A percentile compares a stretch with the other conserved stretches of the same genome.
Conservation (phyloP, 371 early-diverging fungal species). For the Homolaphlyctis polyrhiza region DNA sequence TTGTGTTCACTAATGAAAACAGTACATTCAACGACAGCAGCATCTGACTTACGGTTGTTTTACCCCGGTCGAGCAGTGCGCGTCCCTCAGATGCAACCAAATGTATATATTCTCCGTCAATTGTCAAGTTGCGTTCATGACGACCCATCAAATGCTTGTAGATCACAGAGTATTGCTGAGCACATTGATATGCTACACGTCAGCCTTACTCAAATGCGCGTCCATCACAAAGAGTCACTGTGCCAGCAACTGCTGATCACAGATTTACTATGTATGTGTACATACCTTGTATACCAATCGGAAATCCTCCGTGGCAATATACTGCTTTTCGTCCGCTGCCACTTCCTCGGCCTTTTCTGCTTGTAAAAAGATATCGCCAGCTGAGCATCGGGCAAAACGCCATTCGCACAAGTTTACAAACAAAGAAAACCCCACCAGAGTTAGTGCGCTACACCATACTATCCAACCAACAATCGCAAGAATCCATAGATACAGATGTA, state of each 20-base stretch:
- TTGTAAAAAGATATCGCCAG: conserved; percentile 49
- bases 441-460: too few relatives aligned
- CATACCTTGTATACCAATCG: conserved; percentile 37
- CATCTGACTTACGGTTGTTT: conserved; percentile 28
- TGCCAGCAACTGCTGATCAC: too few relatives aligned
- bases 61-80: conserved; percentile 74
- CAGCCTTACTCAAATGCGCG: too few relatives aligned
- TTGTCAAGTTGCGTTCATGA: conserved; percentile 79
- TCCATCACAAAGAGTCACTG: too few relatives aligned
- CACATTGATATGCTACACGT: not conserved
- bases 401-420: conserved; percentile 3
- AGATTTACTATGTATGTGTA: not conserved
- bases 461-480: too few relatives aligned
- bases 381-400: conserved; percentile 10
- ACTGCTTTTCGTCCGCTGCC: conserved; percentile 16
- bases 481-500: too few relatives aligned
- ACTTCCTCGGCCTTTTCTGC: conserved; percentile 29
- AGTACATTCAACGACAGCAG: not conserved
- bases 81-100: conserved; percentile 82
- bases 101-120: conserved; percentile 91
- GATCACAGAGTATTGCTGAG: conserved; percentile 62
- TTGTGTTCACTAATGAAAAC: too few relatives aligned
- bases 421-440: too few relatives aligned
- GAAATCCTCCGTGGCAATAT: conserved; percentile 33
- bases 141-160: conserved; percentile 73